These are phyloP conservation scores for Pseudocercospora eumusae DNA, from an alignment of 2,329 filamentous ascomycete species.

Conservation along the genomic window DNA sequence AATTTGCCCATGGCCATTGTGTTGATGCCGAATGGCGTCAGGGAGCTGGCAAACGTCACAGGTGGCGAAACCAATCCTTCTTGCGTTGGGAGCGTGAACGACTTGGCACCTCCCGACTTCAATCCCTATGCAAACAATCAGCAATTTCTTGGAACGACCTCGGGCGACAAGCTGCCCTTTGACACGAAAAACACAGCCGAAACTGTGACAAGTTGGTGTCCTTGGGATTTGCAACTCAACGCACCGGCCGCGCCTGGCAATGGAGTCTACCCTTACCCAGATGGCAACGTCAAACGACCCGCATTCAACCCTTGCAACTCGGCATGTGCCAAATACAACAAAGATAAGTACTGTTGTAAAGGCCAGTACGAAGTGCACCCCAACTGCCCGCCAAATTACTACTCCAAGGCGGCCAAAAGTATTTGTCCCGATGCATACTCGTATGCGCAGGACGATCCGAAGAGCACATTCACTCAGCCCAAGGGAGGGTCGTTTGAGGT, in stretches of 20 bases:
- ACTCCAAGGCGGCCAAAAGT: constrained; percentile 68
- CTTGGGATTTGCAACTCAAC: constrained; percentile 71
- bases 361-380: constrained; percentile 65
- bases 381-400: constrained; percentile 66
- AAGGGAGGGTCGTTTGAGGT: constrained; percentile 75
- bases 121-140: constrained; percentile 57
- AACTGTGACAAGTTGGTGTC: constrained; percentile 70
- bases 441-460: constrained; percentile 64
- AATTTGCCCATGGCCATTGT: constrained; percentile 69
- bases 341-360: constrained; percentile 72
- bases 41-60: constrained; percentile 62
- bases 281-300: constrained; percentile 69
- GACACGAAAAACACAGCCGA: constrained; percentile 61
- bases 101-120: constrained; percentile 52
- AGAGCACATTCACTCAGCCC: constrained; percentile 59
- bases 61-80: constrained; percentile 75
- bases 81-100: constrained; percentile 70
- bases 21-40: constrained; percentile 57
- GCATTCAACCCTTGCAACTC: constrained; percentile 76
- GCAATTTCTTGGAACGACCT: constrained; percentile 61
- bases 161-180: constrained; percentile 66
- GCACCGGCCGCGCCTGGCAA: constrained; percentile 70
- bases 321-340: constrained; percentile 69
- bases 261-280: constrained; percentile 78
- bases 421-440: constrained; percentile 85